phyloP scores from a whole-genome alignment of 1,139 yeast species.

The Taphrina confusa region DNA sequence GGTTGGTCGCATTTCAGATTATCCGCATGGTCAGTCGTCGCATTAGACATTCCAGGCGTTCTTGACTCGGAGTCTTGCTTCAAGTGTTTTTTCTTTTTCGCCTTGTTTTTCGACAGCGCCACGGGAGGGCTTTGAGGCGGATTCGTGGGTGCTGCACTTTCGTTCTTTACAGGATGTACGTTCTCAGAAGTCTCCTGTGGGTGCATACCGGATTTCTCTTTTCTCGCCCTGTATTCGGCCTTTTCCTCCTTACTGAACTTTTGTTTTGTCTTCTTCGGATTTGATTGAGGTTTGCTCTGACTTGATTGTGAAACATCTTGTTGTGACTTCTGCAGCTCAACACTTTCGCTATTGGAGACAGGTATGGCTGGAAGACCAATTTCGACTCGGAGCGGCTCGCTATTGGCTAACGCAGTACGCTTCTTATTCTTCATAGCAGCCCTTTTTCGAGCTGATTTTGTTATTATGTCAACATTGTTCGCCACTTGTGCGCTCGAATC shows the following conservation, averaged over 20 bases:
- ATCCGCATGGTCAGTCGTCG: too few species aligned
- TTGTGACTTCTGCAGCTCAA: background rate
- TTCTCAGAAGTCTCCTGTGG: background rate
- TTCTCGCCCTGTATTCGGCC: constrained; percentile 5
- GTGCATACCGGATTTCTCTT: background rate
- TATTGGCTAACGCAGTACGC: background rate
- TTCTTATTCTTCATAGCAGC: constrained; percentile 1
- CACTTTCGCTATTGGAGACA: too few species aligned
- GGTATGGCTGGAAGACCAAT: background rate
- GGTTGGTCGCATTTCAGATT: background rate
- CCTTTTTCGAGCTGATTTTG: constrained; percentile 14
- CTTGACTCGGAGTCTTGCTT: background rate
- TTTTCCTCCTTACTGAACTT: constrained; percentile 3
- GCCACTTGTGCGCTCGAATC: background rate
- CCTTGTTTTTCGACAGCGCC: background rate
- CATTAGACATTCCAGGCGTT: background rate
- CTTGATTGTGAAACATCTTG: background rate
- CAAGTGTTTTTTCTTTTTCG: background rate
- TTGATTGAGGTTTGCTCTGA: background rate
- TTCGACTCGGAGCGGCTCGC: background rate
- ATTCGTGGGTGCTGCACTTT: background rate
- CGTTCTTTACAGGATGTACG: too few species aligned
- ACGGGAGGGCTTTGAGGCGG: too few species aligned
- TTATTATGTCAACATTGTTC: background rate
- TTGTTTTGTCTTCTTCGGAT: background rate